Base-by-base conservation (phyloP, 2,329 filamentous ascomycete genomes). In the Curvularia eragrostidis region DNA sequence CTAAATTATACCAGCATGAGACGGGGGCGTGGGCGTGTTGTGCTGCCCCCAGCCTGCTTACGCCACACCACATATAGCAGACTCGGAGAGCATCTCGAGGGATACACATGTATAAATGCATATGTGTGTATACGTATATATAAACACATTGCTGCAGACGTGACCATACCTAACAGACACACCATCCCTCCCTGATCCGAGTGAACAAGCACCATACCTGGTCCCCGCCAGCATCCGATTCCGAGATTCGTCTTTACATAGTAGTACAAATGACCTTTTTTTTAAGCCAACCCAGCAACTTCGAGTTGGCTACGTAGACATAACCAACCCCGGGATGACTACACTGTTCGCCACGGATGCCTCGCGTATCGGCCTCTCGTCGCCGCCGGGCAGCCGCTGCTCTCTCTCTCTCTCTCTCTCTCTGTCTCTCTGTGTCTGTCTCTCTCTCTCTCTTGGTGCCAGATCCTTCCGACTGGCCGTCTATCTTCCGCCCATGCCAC, bases 401-500 rank as follows among this genome's bases (percentile, higher is more conserved):
- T n/a, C n/a, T n/a, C n/a, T n/a, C n/a, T n/a, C n/a, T n/a, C n/a
- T n/a, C n/a, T n/a, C n/a, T n/a, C n/a, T n/a, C n/a, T n/a, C n/a
- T n/a, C n/a, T n/a, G n/a, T n/a, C n/a, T n/a, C n/a, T n/a, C n/a
- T n/a, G n/a, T n/a, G n/a, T n/a, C n/a, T n/a, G n/a, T n/a, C n/a
- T n/a, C n/a, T n/a, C n/a, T n/a, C n/a, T 36, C 34, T 43, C 41
- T 21, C 43, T 32, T 26, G 28, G 15, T 24, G 24, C 26, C 9
- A 32, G 18, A 21, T 9, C 30, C 10, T 34, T 30, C 43, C n/a
- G 6, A 19, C 26, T 32, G 12, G 7, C 44, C 7, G 13, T 63
- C 64, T 78, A 80, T 66, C 76, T 75, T 54, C 81, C 82, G 7
- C 81, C 81, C 56, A 83, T 68, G 58, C 82, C 80, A 21, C 85